Base-by-base conservation (phyloP, 2,329 filamentous ascomycete species). In the Colletotrichum orchidophilum region DNA sequence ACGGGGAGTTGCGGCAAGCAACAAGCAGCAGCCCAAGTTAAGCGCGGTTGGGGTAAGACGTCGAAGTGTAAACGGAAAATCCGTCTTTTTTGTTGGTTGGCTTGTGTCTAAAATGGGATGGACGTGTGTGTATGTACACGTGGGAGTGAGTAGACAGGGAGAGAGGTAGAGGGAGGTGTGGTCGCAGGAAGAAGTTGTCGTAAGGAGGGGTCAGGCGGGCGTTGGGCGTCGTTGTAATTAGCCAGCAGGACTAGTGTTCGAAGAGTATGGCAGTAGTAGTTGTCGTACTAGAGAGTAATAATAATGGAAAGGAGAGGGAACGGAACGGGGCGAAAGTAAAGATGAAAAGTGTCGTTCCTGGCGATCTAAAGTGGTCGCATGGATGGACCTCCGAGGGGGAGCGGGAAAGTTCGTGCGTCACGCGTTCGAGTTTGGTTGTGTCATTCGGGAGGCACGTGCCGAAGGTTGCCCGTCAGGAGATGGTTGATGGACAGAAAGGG, bases 331-430 rank as follows among this genome's bases (percentile, higher is more conserved):
- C 31, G 21, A 46, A 27, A n/a, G 24, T n/a, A 21, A n/a, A 49
- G 42, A 53, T 21, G 26, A 35, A 57, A 12, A 57, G 24, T 31
- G 24, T n/a, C 39, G 64, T 59, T 70, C 62, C 66, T 59, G 54
- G 27, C 64, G 58, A 68, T 68, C 13, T 58, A 54, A 58, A 63
- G 24, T 21, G 61, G 68, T 59, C 54, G 66, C 66, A 65, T 65
- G 54, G 61, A 65, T 65, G 39, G 42, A 46, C 65, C 65, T 57
- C 52, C n/a, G 3, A 31, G 42, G 35, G 50, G 13, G 18, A n/a
- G 49, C 27, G 49, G 60, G 60, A 29, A 21, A 18, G 61, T 69
- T 71, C 33, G 63, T 71, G 58, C 65, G 69, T 71, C 64, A 71
- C 65, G 69, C 69, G 68, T 71, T 52, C 64, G 39, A 42, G 21